These are phyloP conservation scores for Coemansia sp. DNA, from an alignment of 192 early-diverging fungal species.

Conservation along the genomic window DNA sequence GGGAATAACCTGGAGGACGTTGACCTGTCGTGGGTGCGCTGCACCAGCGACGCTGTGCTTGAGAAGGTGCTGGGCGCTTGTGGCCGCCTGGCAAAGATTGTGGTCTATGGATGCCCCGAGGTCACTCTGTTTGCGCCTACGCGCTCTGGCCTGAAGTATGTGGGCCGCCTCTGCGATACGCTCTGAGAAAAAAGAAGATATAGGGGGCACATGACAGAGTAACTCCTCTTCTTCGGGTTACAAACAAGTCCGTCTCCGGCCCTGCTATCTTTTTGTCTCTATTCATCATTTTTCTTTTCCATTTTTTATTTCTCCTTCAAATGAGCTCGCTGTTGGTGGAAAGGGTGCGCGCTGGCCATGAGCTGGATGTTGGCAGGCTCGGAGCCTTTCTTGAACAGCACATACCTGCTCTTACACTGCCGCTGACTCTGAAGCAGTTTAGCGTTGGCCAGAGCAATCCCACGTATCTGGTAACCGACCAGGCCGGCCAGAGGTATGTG, in stretches of 20 bases:
- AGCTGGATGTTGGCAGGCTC: conserved; percentile 61
- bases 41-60: conserved; percentile 68
- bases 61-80: conserved; percentile 55
- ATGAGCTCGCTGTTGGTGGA: conserved; percentile 19
- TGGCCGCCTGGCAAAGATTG: conserved; percentile 52
- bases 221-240: too few species aligned
- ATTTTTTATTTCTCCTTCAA: background rate
- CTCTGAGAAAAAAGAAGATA: conserved; percentile 14
- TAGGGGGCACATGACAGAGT: background rate
- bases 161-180: conserved; percentile 60
- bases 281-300: background rate
- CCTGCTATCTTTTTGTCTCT: background rate
- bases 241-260: too few species aligned
- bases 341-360: conserved; percentile 49
- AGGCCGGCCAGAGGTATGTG: conserved; percentile 66
- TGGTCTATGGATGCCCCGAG: conserved; percentile 72
- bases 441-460: conserved; percentile 92
- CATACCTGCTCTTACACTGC: conserved; percentile 56
- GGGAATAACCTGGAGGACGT: conserved; percentile 58
- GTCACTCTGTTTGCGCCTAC: conserved; percentile 55
- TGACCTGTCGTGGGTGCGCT: conserved; percentile 75
- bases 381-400: conserved; percentile 57
- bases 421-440: conserved; percentile 80
- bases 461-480: conserved; percentile 80
- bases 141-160: conserved; percentile 52